Percentiles rank a stretch among this genome's conserved stretches.
Conservation (phyloP, 345 rosid species). For the Erucastrum elatum region DNA sequence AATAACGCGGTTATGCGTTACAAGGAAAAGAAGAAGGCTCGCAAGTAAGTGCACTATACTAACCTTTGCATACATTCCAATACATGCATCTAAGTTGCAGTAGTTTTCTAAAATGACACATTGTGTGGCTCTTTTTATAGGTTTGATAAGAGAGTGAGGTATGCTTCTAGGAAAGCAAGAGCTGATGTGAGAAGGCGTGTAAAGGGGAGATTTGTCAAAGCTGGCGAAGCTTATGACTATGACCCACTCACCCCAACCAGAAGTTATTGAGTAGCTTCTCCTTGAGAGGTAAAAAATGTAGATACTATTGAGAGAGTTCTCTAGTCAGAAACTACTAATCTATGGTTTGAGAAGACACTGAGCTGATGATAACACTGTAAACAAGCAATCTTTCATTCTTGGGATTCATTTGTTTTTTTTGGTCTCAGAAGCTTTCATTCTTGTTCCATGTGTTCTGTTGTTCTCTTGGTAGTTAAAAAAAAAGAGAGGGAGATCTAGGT, state of each 20-base stretch:
- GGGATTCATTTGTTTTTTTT: constrained; percentile 15
- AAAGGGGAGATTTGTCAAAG: constrained; percentile 94
- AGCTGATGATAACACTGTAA: constrained; percentile 18
- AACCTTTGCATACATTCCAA: neutral
- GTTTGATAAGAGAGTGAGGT: constrained; percentile 93
- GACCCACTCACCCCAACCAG: constrained; percentile 81
- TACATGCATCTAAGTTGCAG: neutral
- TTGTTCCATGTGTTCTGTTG: constrained; percentile 32
- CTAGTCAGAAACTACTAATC: constrained; percentile 21
- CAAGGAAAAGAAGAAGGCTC: constrained; percentile 92
- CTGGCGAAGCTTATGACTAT: constrained; percentile 94
- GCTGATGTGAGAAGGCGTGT: constrained; percentile 97
- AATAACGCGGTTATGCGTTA: constrained; percentile 89
- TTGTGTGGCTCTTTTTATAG: constrained; percentile 37
- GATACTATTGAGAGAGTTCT: constrained; percentile 12
- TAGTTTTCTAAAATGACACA: neutral
- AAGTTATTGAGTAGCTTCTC: constrained; percentile 59
- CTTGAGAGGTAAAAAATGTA: neutral
- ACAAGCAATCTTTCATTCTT: constrained; percentile 31
- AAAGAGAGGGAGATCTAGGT: constrained; percentile 24
- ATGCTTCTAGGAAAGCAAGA: constrained; percentile 97
- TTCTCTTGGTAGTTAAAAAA: constrained; percentile 31
- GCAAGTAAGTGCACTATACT: constrained; percentile 58
- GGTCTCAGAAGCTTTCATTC: constrained; percentile 27
- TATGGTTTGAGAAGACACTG: constrained; percentile 20